Base-by-base conservation (phyloP, 176 grass and related monocot genomes). In the Cenchrus fungigraminus region DNA sequence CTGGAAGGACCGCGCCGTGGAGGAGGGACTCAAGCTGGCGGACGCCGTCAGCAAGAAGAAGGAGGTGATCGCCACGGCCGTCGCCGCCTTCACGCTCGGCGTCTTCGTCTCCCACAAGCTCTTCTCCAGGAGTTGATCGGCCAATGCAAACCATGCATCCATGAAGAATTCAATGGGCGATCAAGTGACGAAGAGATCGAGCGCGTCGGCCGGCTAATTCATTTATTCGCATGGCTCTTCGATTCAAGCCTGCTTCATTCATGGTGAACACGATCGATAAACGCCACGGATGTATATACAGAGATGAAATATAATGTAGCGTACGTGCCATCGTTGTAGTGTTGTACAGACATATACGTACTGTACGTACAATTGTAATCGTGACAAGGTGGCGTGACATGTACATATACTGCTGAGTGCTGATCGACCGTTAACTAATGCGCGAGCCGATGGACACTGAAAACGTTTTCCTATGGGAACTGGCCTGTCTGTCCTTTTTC, bases 61-160 rank as follows among this genome's bases (percentile, higher is more conserved):
- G 68, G 75, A 86, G 68, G 73, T 90, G 64, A 88, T 98, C 73
- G 73, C 77, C 77, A 69, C 69, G 53, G 85, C 85, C 25, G 61
- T 91, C 65, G 87, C 83, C 44, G 91, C 87, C 2, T 89, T 98
- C 86, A 65, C 91, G 0, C 64, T 92, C n/a, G 93, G 96, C 53
- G 65, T 94, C 60, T 20, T 90, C 44, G 10, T 87, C 71, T 63
- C 78, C n/a, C 57, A 3, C 0, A 91, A 72, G 76, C 79, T 97
- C 74, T 87, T 77, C 79, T 80, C 31, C 42, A 85, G 68, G 50
- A 89, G 42, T 11, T 90, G 47, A 85, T 73, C 1, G 25, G 25
- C 25, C 25, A 25, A 25, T 25, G 25, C 25, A 25, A 25, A 25
- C 25, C 25, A 25, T 25, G 25, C 25, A 25, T 40, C 28, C 50